A percentile compares a stretch with the other conserved stretches of the same genome.
Conservation (phyloP, 2,329 filamentous ascomycete species). For the Colletotrichum orbiculare region DNA sequence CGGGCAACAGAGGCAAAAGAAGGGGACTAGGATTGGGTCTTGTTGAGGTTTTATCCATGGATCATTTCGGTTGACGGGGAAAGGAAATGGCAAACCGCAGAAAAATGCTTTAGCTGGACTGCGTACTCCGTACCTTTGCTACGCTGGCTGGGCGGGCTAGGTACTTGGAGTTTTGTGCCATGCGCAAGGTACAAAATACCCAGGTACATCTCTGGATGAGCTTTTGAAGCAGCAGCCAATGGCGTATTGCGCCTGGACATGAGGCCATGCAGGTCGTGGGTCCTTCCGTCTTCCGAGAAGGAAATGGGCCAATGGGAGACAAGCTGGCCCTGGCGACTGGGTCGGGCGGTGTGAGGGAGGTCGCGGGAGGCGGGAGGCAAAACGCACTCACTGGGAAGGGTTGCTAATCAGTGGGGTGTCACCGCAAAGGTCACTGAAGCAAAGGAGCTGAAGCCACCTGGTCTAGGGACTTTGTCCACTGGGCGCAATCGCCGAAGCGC, state of each 20-base stretch:
- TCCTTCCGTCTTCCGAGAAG: conserved; percentile 33
- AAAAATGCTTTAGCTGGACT: conserved; percentile 10
- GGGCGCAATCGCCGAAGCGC: background rate
- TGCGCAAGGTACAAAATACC: conserved; percentile 16
- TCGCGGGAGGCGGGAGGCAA: conserved; percentile 26
- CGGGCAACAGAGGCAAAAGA: conserved; percentile 20
- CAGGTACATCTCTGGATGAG: conserved; percentile 18
- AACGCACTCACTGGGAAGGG: background rate
- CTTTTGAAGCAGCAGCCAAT: conserved; percentile 18
- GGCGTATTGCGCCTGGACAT: conserved; percentile 16
- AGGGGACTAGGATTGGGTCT: conserved; percentile 32
- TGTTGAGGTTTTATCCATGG: conserved; percentile 39
- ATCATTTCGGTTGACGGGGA: conserved; percentile 39
- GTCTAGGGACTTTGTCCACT: background rate
- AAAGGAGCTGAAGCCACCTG: background rate
- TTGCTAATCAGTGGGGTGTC: conserved; percentile 19
- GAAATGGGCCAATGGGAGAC: conserved; percentile 10
- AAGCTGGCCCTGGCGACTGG: conserved; percentile 13
- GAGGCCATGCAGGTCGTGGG: conserved; percentile 28
- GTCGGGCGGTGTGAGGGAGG: conserved; percentile 27
- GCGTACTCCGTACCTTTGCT: conserved; percentile 8
- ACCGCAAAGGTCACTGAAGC: conserved; percentile 7
- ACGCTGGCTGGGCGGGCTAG: background rate
- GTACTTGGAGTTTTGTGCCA: conserved; percentile 7
- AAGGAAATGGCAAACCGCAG: conserved; percentile 33